Conservation (phyloP, 495 filamentous ascomycete species). For the Cladorrhinum samala region DNA sequence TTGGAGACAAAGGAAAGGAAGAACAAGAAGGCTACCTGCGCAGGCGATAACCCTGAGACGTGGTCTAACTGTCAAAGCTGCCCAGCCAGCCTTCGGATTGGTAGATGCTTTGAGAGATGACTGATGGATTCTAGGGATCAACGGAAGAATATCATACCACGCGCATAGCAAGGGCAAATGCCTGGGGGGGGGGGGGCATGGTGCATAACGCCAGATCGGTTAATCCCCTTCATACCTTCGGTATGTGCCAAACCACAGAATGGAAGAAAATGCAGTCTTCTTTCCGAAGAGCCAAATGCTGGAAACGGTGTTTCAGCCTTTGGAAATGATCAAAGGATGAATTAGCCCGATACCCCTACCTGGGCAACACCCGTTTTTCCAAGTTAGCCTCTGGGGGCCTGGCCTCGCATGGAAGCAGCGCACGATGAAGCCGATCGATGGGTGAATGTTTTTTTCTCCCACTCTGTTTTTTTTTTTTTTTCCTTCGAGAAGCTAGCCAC, state of each 20-base stretch:
- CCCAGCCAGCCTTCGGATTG: neutral
- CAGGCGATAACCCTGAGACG: neutral
- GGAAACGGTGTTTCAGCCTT: constrained; percentile 35
- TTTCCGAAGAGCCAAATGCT: constrained; percentile 28
- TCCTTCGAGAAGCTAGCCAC: neutral
- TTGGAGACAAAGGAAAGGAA: constrained; percentile 16
- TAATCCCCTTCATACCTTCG: constrained; percentile 22
- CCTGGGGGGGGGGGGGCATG: constrained; percentile 2
- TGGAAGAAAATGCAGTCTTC: constrained; percentile 25
- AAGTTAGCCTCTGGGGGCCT: constrained; percentile 24
- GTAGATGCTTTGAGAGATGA: neutral
- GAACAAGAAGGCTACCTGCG: constrained; percentile 8
- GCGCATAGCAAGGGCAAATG: no score
- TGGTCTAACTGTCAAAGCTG: constrained; percentile 10
- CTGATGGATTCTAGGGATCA: neutral
- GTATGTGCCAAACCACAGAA: no score
- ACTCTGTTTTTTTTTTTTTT: neutral
- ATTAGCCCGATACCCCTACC: constrained; percentile 25
- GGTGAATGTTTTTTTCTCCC: constrained; percentile 2
- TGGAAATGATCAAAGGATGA: constrained; percentile 36
- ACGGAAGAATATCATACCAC: neutral
- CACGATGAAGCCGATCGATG: constrained; percentile 8
- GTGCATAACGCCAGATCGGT: constrained; percentile 30
- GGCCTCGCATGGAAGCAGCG: constrained; percentile 9
- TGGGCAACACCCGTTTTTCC: constrained; percentile 29